Evolutionary conservation across 2,329 filamentous ascomycete genomes (phyloP), one percentile per base, ranked within the genome.

Genomic region (Neofusicoccum sp.): DNA sequence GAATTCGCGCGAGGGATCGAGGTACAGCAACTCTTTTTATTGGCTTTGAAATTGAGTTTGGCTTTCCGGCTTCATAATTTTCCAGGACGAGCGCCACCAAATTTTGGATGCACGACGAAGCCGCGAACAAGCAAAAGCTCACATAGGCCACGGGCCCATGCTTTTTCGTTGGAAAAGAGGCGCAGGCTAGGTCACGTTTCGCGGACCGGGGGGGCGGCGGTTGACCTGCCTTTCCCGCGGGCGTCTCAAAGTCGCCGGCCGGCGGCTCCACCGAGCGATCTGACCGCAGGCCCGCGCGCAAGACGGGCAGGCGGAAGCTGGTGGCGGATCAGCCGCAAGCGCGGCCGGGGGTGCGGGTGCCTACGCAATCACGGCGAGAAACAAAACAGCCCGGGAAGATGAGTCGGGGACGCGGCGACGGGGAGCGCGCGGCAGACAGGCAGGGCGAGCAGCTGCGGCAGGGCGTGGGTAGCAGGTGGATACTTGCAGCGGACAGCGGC

Each of bases 311-410:
- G 36, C 56, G 56, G 56, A 58, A 16, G 41, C 41, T 24, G 20
- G 26, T 44, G 41, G 56, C 45, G 56, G 57, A 49, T 59, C 44
- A 59, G 44, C 57, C 57, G 44, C 56, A 58, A 48, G 56, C 56
- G 51, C 30, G 43, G 44, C 20, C 36, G 16, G 36, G 49, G 36
- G 20, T 5, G 36, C 26, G 43, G 51, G 51, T 43, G 36, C 43
- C 43, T 56, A 38, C 51, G 51, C 51, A 56, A 56, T 56, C 36
- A 20, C 43, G 40, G 33, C 56, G 33, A 58, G 56, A 58, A 47
- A 47, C 43, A 58, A 40, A 59, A 51, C 44, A 41, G 26, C 41
- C 38, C 38, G 30, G 34, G 57, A 40, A 59, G 41, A 45, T 47
- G 54, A 58, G 20, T 36, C 48, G 33, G 4, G 38, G 16, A n/a